Evolutionary conservation across 306 rosid species (phyloP), one percentile per base, ranked within the genome.

Genomic region (Cyclanthera cordifolia): DNA sequence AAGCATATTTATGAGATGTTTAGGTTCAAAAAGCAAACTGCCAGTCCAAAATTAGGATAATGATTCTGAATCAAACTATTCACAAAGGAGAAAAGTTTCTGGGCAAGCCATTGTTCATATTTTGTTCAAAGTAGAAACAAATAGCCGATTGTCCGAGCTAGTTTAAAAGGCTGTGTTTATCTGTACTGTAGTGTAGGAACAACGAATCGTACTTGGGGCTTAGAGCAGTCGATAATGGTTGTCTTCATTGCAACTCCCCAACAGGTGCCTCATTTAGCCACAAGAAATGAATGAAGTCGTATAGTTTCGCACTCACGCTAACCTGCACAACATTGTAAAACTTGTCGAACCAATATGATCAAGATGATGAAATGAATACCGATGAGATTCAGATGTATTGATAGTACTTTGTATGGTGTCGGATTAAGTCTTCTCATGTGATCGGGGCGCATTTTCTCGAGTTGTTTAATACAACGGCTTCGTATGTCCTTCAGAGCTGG

Each of bases 231-330:
- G 53, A 71, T 77, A 10, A 63, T 23, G 20, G 41, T 39, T 28
- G 23, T 6, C 19, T 49, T 56, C 70, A 93, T 75, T 82, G 95
- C 79, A 93, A 73, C 87, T 93, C 99, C 61, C 99, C 95, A 17
- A 90, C 95, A 21, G 99, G 99, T 65, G 99, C 99, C 78, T 93
- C 99, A 28, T 90, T 86, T 71, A 93, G 88, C 99, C 99, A 93
- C 74, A 90, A 69, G 86, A 82, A 84, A 69, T 90, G 99, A 80
- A 93, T 93, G 87, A 90, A 90, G 71, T 93, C 95, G 23, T 93
- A 93, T 49, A 90, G 70, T 25, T 86, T 82, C 8, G 86, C 95
- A 77, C 99, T 93, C 19, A 93, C 99, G 56, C 97, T 87, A 25
- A 93, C 96, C 97, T 91, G 83, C 68, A 70, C 7, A 77, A 53